Percentiles rank a stretch among this genome's conserved stretches.
phyloP scores from a whole-genome alignment of 192 early-diverging fungal genomes.

The Gigaspora rosea region DNA sequence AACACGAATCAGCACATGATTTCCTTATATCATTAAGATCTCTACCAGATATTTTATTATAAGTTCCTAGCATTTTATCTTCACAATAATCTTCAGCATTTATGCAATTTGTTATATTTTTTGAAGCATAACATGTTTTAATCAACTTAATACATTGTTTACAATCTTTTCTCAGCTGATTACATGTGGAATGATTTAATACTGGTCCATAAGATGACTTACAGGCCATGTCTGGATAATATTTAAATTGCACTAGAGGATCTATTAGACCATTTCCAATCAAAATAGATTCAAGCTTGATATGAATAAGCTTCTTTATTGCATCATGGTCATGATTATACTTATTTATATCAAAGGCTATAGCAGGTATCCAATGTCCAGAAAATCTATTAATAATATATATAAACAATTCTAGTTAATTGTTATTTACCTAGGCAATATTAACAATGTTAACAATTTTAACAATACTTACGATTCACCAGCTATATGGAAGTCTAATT shows the following conservation, averaged over 20 bases:
- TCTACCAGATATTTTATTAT: too few species aligned
- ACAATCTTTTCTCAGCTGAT: slow-evolving; percentile 70
- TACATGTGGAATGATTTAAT: slow-evolving; percentile 69
- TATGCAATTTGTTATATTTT: slow-evolving; percentile 75
- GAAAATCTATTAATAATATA: slow-evolving; percentile 53
- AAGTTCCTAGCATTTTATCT: too few species aligned
- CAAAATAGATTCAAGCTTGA: slow-evolving; percentile 74
- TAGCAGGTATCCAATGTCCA: slow-evolving; percentile 94
- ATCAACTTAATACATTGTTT: slow-evolving; percentile 76
- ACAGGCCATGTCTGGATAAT: slow-evolving; percentile 80
- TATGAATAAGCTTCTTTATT: slow-evolving; percentile 41
- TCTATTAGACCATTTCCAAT: slow-evolving; percentile 95
- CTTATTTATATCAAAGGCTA: slow-evolving; percentile 77
- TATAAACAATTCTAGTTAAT: neutral
- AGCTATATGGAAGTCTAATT: slow-evolving; percentile 81
- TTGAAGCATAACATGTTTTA: slow-evolving; percentile 82
- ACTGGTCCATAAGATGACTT: slow-evolving; percentile 77
- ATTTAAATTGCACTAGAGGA: slow-evolving; percentile 83
- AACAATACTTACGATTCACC: slow-evolving; percentile 66
- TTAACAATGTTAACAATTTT: slow-evolving; percentile 32
- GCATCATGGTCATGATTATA: slow-evolving; percentile 56
- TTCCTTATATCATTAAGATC: slow-evolving; percentile 75
- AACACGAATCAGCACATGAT: slow-evolving; percentile 78
- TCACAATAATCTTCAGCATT: slow-evolving; percentile 90
- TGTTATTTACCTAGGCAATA: neutral